Evolutionary conservation across 1,284 basidiomycete genomes (phyloP), one percentile per base, ranked within the genome.

Genomic region (Peniophora sp.): DNA sequence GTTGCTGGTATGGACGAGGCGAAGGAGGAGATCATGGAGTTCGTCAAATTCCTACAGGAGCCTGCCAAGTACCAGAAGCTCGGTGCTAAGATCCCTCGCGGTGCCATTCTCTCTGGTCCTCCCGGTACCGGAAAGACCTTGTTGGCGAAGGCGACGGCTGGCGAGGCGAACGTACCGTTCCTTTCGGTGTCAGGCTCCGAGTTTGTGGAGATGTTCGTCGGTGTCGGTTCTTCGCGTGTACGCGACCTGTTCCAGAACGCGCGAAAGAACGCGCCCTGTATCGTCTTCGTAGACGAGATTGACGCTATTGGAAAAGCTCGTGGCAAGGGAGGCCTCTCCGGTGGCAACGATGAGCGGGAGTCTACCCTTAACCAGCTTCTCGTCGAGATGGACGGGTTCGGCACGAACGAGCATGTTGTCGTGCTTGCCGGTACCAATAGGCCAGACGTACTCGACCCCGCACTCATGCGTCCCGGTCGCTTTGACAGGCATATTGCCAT

Each of bases 181-280:
- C 79, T 98, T 51, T 97, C 93, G 23, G 96, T 99, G 38, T 98
- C 96, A 44, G 96, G 97, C 51, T 98, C 96, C 51, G 97, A 99
- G 67, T 99, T 99, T 63, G 94, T 99, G 56, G 97, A 99, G 72
- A 98, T 99, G 94, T 99, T 99, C 65, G 97, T 99, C 57, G 96
- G 96, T 73, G 97, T 99, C 52, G 96, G 96, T 60, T 94, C 96
- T 2, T 97, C 93, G 11, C 86, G 97, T 59, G 97, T 99, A 12
- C 85, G 96, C 50, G 96, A 99, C 70, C 83, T 99, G 50, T 99
- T 99, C 66, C 90, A 93, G 25, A 94, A 88, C 2, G 96, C 96
- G 50, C 96, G 93, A 81, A 98, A 98, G 77, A 83, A 97, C 65
- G 93, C 97, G 0, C 96, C 96, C 0, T 96, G 92, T 66, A 99